These are phyloP conservation scores for Marasmius tenuissimus DNA, from an alignment of 1,284 basidiomycete species.

Conservation along the genomic window DNA sequence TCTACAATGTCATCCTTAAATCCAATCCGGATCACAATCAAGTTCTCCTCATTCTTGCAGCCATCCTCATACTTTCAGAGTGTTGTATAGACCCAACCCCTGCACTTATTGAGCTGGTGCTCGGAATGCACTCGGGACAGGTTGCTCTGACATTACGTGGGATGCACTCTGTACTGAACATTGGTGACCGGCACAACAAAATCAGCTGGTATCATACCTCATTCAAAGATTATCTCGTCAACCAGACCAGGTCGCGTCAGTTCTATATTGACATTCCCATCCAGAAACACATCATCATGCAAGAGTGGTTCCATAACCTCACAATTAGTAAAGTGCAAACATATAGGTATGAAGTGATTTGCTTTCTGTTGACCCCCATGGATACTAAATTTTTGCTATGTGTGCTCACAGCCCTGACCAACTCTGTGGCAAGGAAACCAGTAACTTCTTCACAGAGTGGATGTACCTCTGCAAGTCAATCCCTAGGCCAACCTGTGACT, in stretches of 20 bases:
- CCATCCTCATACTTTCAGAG: not conserved
- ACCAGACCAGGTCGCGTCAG: not conserved
- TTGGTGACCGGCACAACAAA: not conserved
- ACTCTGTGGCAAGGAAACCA: too few relatives aligned
- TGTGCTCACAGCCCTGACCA: too few relatives aligned
- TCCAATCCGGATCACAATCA: not conserved
- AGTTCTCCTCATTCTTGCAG: not conserved
- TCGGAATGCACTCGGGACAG: not conserved
- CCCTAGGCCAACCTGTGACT: too few relatives aligned
- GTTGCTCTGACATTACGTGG: not conserved
- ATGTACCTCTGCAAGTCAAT: too few relatives aligned
- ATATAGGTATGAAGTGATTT: too few relatives aligned
- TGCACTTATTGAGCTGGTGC: not conserved
- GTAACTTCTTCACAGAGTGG: too few relatives aligned
- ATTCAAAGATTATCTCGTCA: not conserved
- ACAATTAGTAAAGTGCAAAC: too few relatives aligned
- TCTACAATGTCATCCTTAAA: constrained; percentile 7
- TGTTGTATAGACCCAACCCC: not conserved
- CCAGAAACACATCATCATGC: too few relatives aligned
- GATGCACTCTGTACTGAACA: constrained; percentile 6
- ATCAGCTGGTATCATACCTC: constrained; percentile 1
- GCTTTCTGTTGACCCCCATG: too few relatives aligned
- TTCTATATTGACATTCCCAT: too few relatives aligned
- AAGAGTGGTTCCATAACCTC: too few relatives aligned
- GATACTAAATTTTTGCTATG: too few relatives aligned